phyloP scores from a whole-genome alignment of 2,329 filamentous ascomycete genomes.

The Rutstroemia sp. region DNA sequence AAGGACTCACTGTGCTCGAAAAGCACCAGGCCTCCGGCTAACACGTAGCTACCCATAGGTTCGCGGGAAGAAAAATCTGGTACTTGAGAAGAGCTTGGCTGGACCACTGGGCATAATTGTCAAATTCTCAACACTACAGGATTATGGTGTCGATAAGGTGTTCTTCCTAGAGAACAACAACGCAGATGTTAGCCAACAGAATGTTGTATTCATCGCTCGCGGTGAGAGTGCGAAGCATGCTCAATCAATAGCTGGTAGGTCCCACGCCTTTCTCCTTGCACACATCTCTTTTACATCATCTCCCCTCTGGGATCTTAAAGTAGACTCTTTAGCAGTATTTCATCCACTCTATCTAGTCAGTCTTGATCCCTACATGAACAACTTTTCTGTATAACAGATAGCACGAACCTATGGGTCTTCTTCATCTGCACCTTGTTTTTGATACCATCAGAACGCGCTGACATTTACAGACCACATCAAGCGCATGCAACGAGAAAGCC shows the following conservation, averaged over 20 bases:
- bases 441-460: constrained; percentile 51
- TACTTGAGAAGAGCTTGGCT: constrained; percentile 84
- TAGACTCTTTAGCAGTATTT: constrained; percentile 48
- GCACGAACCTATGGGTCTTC: constrained; percentile 37
- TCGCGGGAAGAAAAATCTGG: constrained; percentile 95
- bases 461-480: constrained; percentile 78
- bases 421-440: constrained; percentile 26
- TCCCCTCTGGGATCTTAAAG: constrained; percentile 44
- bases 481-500: constrained; percentile 77
- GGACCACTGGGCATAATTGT: constrained; percentile 86
- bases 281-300: neutral
- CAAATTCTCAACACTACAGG: constrained; percentile 90
- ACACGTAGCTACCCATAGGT: constrained; percentile 51
- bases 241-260: constrained; percentile 76
- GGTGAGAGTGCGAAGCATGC: constrained; percentile 83
- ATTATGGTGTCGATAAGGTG: constrained; percentile 96
- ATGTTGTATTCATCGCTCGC: constrained; percentile 87
- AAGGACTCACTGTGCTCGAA: constrained; percentile 22
- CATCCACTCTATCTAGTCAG: constrained; percentile 48
- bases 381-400: constrained; percentile 13
- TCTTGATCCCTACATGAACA: constrained; percentile 46
- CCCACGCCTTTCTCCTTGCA: constrained; percentile 13
- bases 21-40: constrained; percentile 25
- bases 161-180: constrained; percentile 96
- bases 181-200: constrained; percentile 87